These are phyloP conservation scores for Tuber calosporum DNA, from an alignment of 495 filamentous ascomycete species.

Conservation along the genomic window DNA sequence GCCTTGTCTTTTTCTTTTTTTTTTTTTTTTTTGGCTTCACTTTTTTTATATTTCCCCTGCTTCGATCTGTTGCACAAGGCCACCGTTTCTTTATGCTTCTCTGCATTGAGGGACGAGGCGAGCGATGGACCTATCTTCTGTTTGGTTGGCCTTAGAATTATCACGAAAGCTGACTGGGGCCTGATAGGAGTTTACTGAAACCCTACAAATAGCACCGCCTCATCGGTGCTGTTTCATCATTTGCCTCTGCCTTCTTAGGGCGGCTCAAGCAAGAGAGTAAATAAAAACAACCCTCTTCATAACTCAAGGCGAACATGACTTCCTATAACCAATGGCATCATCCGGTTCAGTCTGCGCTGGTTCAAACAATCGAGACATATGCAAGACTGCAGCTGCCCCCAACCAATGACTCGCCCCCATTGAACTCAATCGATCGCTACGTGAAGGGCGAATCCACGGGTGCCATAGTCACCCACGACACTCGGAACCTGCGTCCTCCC, in stretches of 20 bases:
- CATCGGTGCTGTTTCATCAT: background rate
- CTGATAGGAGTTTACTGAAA: background rate
- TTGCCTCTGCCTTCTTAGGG: background rate
- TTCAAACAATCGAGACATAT: background rate
- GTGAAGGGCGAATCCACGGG: background rate
- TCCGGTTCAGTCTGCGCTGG: background rate
- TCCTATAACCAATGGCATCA: background rate
- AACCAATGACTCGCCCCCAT: background rate
- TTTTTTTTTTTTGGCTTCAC: background rate
- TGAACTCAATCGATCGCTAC: background rate
- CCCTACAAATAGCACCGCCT: slow-evolving; percentile 1
- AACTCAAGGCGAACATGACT: background rate
- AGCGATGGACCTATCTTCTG: background rate
- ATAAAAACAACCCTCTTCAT: background rate
- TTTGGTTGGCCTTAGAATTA: background rate
- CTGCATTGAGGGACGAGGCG: background rate
- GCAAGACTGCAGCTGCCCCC: background rate
- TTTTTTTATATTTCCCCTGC: background rate
- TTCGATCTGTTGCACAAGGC: background rate
- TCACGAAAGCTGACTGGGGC: background rate
- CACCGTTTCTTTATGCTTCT: background rate
- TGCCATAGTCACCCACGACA: background rate
- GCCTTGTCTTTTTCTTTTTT: background rate
- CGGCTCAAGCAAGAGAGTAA: background rate
- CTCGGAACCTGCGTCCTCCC: background rate